Conservation (phyloP, 2,329 filamentous ascomycete species). For the Aspergillus uvarum region DNA sequence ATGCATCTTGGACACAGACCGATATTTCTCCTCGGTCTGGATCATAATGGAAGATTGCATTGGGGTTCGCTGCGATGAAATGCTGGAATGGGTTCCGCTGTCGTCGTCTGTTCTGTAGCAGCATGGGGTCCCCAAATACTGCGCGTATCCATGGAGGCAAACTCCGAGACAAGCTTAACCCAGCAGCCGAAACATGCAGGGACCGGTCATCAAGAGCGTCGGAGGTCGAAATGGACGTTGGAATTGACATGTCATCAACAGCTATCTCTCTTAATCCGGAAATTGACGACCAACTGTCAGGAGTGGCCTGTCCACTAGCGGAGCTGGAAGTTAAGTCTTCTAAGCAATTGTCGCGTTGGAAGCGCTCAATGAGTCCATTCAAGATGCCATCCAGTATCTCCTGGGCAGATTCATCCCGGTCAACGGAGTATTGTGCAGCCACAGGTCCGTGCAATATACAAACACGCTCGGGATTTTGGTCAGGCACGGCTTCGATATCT, state of each 20-base stretch:
- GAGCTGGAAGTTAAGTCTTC: constrained; percentile 55
- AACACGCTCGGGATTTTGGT: constrained; percentile 86
- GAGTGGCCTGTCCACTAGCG: constrained; percentile 48
- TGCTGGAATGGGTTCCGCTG: constrained; percentile 15
- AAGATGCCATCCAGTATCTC: constrained; percentile 89
- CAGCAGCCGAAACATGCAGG: neutral
- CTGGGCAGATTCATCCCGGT: constrained; percentile 86
- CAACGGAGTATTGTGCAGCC: constrained; percentile 80
- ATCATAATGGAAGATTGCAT: constrained; percentile 3
- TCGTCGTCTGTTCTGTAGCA: constrained; percentile 9
- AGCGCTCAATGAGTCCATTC: constrained; percentile 71
- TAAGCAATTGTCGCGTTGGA: constrained; percentile 70
- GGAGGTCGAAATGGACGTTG: constrained; percentile 14
- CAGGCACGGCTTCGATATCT: constrained; percentile 88
- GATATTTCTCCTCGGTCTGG: constrained; percentile 7
- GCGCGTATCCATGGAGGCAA: constrained; percentile 15
- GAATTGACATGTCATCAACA: constrained; percentile 9
- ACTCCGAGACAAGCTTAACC: neutral
- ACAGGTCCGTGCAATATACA: constrained; percentile 94
- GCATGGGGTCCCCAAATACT: constrained; percentile 6
- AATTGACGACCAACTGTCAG: constrained; percentile 56
- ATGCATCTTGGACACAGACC: neutral
- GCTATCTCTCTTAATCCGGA: constrained; percentile 46
- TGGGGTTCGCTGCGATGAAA: constrained; percentile 6
- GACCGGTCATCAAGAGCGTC: constrained; percentile 8